Evolutionary conservation across 768 basidiomycete genomes (phyloP).

Genomic region (Lentinula guzmanii): DNA sequence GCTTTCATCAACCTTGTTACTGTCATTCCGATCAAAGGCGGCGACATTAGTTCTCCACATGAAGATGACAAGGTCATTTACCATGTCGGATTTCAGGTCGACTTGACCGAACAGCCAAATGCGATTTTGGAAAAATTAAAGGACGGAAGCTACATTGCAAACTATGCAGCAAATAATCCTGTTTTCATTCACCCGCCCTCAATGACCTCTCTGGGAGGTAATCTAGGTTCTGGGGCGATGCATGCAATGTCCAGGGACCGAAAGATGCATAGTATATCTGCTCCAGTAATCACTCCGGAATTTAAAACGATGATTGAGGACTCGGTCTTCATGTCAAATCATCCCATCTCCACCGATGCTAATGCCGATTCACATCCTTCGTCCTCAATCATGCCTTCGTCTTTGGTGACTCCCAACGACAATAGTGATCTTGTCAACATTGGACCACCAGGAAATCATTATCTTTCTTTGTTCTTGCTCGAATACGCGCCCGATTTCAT

Average conservation of each 20-base stretch:
- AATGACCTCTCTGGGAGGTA: not conserved
- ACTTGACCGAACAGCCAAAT: conserved; percentile 82
- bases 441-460: conserved; percentile 30
- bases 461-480: conserved; percentile 56
- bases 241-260: conserved; percentile 19
- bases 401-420: not conserved
- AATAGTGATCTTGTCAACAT: conserved; percentile 6
- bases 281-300: conserved; percentile 43
- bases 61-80: conserved; percentile 72
- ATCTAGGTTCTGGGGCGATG: not conserved
- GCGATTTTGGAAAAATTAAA: conserved; percentile 74
- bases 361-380: conserved; percentile 22
- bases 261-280: conserved; percentile 21
- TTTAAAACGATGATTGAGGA: conserved; percentile 44
- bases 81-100: conserved; percentile 95
- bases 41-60: conserved; percentile 35
- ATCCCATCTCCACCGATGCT: conserved; percentile 37
- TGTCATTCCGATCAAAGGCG: conserved; percentile 80
- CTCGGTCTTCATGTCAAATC: conserved; percentile 38
- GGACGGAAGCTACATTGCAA: conserved; percentile 71
- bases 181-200: not conserved
- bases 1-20: conserved; percentile 92
- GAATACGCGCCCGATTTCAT: conserved; percentile 72
- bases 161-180: conserved; percentile 33
- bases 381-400: conserved; percentile 7